phyloP scores from a whole-genome alignment of 2,329 filamentous ascomycete genomes.

The Colletotrichum siamense region DNA sequence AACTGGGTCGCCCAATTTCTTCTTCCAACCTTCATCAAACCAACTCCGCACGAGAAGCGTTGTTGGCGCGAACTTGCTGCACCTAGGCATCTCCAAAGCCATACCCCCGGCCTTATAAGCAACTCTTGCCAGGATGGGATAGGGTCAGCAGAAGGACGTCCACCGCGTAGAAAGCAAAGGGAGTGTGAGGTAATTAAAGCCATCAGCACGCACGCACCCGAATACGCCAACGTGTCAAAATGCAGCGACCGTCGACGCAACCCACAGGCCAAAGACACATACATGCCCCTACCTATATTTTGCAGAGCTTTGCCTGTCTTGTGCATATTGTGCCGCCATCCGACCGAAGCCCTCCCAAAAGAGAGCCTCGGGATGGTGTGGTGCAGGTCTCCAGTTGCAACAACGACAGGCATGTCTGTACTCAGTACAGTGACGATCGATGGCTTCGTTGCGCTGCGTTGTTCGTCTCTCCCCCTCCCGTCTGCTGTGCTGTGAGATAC shows the following conservation, averaged over 20 bases:
- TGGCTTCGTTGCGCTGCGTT: background rate
- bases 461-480: background rate
- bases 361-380: slow-evolving; percentile 5
- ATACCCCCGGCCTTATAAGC: background rate
- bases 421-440: background rate
- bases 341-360: background rate
- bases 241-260: slow-evolving; percentile 4
- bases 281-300: background rate
- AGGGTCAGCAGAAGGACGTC: background rate
- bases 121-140: background rate
- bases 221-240: slow-evolving; percentile 17
- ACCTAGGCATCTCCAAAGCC: background rate
- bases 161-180: background rate
- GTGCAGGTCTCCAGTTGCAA: background rate
- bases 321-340: slow-evolving; percentile 15
- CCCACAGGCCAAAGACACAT: background rate
- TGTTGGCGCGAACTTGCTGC: background rate
- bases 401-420: background rate
- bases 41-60: background rate
- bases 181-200: slow-evolving; percentile 13
- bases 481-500: background rate
- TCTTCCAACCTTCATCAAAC: slow-evolving; percentile 9
- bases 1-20: background rate
- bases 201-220: slow-evolving; percentile 17
- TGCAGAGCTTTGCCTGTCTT: background rate